Evolutionary conservation across 345 rosid species (phyloP), one percentile per base, ranked within the genome.

Genomic region (Geranium brycei): DNA sequence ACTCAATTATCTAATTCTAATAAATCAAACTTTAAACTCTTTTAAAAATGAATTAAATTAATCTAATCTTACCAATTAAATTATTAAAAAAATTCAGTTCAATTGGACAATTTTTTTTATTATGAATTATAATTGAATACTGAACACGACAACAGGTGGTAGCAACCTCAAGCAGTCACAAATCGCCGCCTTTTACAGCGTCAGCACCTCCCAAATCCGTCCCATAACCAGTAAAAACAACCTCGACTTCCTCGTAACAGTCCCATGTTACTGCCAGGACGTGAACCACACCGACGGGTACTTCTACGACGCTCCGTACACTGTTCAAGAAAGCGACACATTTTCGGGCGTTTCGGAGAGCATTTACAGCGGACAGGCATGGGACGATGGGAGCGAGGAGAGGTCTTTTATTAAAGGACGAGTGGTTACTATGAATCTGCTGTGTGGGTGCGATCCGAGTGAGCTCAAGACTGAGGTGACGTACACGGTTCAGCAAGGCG

Each of bases 211-310:
- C 32, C 38, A 63, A 47, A 4, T 75, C 16, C 51, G 66, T 53
- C 69, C 82, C 23, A 72, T 75, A 38, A 63, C 56, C 5, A 63
- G 19, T 51, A 67, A 47, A 47, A 38, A 17, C 55, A 65, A 69
- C 38, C 67, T 67, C 18, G 74, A 63, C 66, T 75, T 51, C 61
- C 73, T 76, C 13, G 62, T 71, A 3, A 56, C 70, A 7, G 70
- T 76, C 23, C 66, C 73, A 16, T 79, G 82, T 63, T 62, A 61
- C 59, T 79, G 76, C 65, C 73, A 66, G 18, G 68, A 68, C 18
- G 79, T 75, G 30, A 68, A 73, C 61, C 78, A 72, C 68, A 68
- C 66, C 12, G 28, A 1, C 12, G 79, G 68, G 4, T 76, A 68
- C 67, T 79, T 73, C 59, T 71, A 73, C 15, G 70, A 76, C 6